Evolutionary conservation across 2,329 filamentous ascomycete species (phyloP), one percentile per base, ranked within the genome.

Genomic region (Epichloe bromicola): DNA sequence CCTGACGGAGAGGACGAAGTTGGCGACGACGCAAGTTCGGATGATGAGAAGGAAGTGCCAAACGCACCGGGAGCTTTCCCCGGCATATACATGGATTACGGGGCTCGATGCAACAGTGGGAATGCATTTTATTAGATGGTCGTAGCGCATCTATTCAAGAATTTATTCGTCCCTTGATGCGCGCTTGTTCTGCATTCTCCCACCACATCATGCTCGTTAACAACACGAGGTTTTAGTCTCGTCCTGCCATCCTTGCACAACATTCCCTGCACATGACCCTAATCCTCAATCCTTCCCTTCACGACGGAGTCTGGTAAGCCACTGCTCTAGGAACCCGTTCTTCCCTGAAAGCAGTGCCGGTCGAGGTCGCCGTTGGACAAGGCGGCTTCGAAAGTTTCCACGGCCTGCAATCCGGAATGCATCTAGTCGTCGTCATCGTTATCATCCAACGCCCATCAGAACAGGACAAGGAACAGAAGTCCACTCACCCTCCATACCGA

Each of bases 61-160:
- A 56, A 60, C 0, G 61, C 58, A 3, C 69, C 71, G 14, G 76
- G 77, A 3, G 72, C 73, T 0, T 80, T 76, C 55, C 75, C 77
- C 4, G 75, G 74, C 7, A 70, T 70, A 0, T 62, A 65, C 30
- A 60, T 58, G 3, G 68, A 74, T 34, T 72, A 72, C 58, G 53
- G 60, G 17, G 51, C 53, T 26, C 55, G 58, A 5, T 61, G 64
- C 38, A 59, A 61, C 26, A 57, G 63, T 10, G 66, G 62, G 0
- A 70, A 66, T 42, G 60, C 63, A 10, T 72, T 69, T 52, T 74
- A 73, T 48, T 67, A 58, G 53, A 17, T 5, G 4, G 3, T 26
- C 12, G 46, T 12, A 30, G 10, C 36, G 33, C 11, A 48, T n/a
- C 36, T 30, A 37, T 34, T 33, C 26, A 42, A 23, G 5, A 14